Evolutionary conservation across 2,329 filamentous ascomycete genomes (phyloP).

Genomic region (Herpotrichia juniperi): DNA sequence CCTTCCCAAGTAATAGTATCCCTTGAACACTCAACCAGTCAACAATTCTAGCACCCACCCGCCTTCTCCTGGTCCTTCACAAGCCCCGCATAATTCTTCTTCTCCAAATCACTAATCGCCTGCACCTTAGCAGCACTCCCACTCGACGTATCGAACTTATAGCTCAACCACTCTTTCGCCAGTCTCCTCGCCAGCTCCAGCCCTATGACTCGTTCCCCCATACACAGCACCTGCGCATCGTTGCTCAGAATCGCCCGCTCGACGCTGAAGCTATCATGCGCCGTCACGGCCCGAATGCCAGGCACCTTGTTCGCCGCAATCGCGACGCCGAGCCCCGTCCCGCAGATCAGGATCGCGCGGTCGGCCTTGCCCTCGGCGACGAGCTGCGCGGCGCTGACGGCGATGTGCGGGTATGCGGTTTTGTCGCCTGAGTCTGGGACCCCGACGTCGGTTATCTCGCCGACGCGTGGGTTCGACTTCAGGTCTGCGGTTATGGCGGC

Average conservation of each 20-base stretch:
- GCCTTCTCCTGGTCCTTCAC: conserved; percentile 3
- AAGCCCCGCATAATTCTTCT: conserved; percentile 35
- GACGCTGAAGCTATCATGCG: conserved; percentile 84
- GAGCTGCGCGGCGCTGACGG: conserved; percentile 72
- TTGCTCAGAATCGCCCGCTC: conserved; percentile 83
- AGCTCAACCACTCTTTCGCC: conserved; percentile 83
- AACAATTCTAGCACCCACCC: neutral
- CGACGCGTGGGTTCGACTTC: conserved; percentile 69
- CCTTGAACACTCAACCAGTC: too few relatives aligned
- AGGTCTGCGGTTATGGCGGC: conserved; percentile 77
- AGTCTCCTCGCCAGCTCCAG: conserved; percentile 79
- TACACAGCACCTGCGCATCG: conserved; percentile 84
- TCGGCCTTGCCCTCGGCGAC: conserved; percentile 70
- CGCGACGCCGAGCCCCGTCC: conserved; percentile 84
- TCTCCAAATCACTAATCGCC: conserved; percentile 57
- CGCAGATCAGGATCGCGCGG: conserved; percentile 81
- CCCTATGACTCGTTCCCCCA: conserved; percentile 84
- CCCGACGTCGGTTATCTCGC: conserved; percentile 75
- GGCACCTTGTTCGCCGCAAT: conserved; percentile 89
- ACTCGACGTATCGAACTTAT: conserved; percentile 74
- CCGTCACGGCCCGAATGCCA: conserved; percentile 84
- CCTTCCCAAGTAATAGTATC: too few relatives aligned
- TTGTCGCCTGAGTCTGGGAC: conserved; percentile 71
- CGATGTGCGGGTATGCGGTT: conserved; percentile 81
- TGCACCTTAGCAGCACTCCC: conserved; percentile 64